Evolutionary conservation across 2,329 filamentous ascomycete species (phyloP).

Genomic region (Didymella sp.): DNA sequence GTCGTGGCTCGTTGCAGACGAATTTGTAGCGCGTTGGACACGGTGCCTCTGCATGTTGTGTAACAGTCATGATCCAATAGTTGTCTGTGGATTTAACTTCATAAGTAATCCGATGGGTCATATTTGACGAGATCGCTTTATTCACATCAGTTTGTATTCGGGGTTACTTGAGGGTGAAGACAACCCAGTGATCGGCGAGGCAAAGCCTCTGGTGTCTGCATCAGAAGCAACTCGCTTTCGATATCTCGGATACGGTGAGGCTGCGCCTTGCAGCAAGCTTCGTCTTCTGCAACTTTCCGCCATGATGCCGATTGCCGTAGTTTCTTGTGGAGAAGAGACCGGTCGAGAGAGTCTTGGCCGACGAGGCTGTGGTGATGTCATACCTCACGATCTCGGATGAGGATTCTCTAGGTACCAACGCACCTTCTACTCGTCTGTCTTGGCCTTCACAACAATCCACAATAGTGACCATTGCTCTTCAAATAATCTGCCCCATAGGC

Average conservation of each 20-base stretch:
- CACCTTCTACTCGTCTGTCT: not conserved
- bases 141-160: not conserved
- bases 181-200: not conserved
- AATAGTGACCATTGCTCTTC: not conserved
- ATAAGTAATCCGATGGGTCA: too few species aligned
- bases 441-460: not conserved
- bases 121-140: too few species aligned
- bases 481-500: not conserved
- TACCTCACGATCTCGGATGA: not conserved
- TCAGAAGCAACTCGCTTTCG: not conserved
- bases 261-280: not conserved
- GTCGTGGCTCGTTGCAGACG: too few species aligned
- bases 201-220: not conserved
- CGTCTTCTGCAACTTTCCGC: not conserved
- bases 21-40: too few species aligned
- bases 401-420: not conserved
- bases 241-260: not conserved
- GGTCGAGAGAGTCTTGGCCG: constrained; percentile 4
- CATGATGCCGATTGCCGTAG: not conserved
- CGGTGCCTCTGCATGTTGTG: too few species aligned
- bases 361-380: constrained; percentile 9
- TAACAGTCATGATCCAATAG: too few species aligned
- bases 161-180: not conserved
- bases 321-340: constrained; percentile 1
- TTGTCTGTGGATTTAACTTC: too few species aligned